Evolutionary conservation across 192 early-diverging fungal genomes (phyloP).

Genomic region (Rhizoclosmatium sp.): DNA sequence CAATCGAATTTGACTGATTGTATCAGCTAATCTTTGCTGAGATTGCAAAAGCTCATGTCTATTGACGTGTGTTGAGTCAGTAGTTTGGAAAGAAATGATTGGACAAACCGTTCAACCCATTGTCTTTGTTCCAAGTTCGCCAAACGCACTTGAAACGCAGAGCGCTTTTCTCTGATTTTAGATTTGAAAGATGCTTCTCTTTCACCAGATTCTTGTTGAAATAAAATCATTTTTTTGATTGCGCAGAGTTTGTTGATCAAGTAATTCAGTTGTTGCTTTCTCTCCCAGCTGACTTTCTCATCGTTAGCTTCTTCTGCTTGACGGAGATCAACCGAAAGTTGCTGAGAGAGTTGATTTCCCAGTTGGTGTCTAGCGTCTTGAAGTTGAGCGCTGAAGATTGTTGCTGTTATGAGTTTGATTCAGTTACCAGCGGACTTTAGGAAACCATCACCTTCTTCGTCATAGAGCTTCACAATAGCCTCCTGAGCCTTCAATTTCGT

Average conservation of each 20-base stretch:
- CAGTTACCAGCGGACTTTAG: not conserved
- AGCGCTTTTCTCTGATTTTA: slow-evolving; percentile 18
- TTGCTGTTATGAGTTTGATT: slow-evolving; percentile 1
- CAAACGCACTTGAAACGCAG: slow-evolving; percentile 24
- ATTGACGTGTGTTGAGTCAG: not conserved
- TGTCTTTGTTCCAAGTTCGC: slow-evolving; percentile 25
- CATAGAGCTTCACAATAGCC: slow-evolving; percentile 28
- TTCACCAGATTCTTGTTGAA: slow-evolving; percentile 25
- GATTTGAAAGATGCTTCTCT: slow-evolving; percentile 13
- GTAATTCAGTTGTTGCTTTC: slow-evolving; percentile 34
- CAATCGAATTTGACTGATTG: slow-evolving; percentile 29
- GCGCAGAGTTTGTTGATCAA: slow-evolving; percentile 37
- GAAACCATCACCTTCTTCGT: slow-evolving; percentile 36
- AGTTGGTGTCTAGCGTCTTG: slow-evolving; percentile 19
- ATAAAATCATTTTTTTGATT: slow-evolving; percentile 35
- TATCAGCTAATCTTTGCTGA: slow-evolving; percentile 29
- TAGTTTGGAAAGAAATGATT: not conserved
- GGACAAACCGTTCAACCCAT: slow-evolving; percentile 18
- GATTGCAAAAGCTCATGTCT: slow-evolving; percentile 34
- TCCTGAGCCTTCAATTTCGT: slow-evolving; percentile 37
- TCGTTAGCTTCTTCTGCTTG: slow-evolving; percentile 30
- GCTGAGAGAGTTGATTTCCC: slow-evolving; percentile 17
- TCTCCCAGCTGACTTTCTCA: slow-evolving; percentile 9
- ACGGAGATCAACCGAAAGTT: slow-evolving; percentile 20
- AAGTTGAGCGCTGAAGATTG: slow-evolving; percentile 24